phyloP scores from a whole-genome alignment of 2,329 filamentous ascomycete genomes.

The Camillea tinctor region DNA sequence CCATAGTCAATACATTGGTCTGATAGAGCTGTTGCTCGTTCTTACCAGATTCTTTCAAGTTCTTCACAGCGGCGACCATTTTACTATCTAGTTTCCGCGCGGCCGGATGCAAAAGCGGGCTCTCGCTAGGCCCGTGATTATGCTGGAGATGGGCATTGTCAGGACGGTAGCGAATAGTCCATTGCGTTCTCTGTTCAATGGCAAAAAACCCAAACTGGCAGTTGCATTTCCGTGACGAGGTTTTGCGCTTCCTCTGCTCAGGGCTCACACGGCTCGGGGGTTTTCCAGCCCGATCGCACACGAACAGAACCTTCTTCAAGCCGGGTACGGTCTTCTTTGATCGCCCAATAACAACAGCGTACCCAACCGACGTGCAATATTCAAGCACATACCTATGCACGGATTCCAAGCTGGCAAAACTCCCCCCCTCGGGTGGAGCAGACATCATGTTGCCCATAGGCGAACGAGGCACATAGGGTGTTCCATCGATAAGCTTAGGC shows the following conservation, averaged over 20 bases:
- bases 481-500: constrained; percentile 47
- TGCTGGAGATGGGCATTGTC: constrained; percentile 57
- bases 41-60: constrained; percentile 64
- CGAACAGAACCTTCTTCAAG: constrained; percentile 65
- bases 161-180: constrained; percentile 64
- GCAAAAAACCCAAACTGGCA: constrained; percentile 70
- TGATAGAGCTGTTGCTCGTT: constrained; percentile 17
- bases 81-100: constrained; percentile 65
- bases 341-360: constrained; percentile 66
- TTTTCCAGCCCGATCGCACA: constrained; percentile 65
- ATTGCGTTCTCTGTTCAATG: constrained; percentile 65
- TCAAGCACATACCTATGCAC: constrained; percentile 62
- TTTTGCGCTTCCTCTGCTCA: constrained; percentile 63
- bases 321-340: constrained; percentile 68
- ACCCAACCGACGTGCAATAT: constrained; percentile 67
- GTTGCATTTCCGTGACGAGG: constrained; percentile 67
- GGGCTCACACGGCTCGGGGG: constrained; percentile 61
- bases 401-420: constrained; percentile 62
- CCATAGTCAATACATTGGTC: constrained; percentile 31
- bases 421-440: constrained; percentile 62
- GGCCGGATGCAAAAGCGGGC: constrained; percentile 64
- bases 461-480: constrained; percentile 51
- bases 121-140: constrained; percentile 66
- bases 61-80: constrained; percentile 66
- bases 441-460: constrained; percentile 62